Base-by-base conservation (phyloP, 768 basidiomycete genomes). In the Hebeloma cylindrosporum region DNA sequence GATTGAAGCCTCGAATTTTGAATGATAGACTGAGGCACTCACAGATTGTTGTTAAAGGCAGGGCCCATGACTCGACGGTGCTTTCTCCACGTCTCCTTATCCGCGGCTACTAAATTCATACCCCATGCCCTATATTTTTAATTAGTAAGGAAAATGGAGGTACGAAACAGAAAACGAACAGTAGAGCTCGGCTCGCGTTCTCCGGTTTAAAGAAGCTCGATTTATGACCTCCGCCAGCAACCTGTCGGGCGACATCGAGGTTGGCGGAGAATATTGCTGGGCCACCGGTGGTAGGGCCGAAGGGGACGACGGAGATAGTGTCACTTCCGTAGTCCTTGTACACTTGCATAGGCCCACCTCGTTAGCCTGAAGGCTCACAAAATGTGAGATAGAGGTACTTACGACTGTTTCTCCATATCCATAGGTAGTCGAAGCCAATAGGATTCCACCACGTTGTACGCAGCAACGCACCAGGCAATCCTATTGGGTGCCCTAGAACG, bases 371-470 rank as follows among this genome's bases (percentile, higher is more conserved):
- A 14, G 6, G 30, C 11, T 10, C 14, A n/a, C 26, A 5, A 23
- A 7, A 39, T 5, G 37, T 27, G 13, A 31, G 7, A 16, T 21
- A 6, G 23, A 32, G 14, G 21, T n/a, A 52, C 70, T 36, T 44
- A 71, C 74, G 51, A 5, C 53, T 55, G 10, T 51, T 45, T n/a
- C 72, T 60, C 59, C 67, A 61, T 7, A 35, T 43, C 74, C 74
- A 78, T 4, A 59, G 41, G 37, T 63, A 68, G 22, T 48, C 50
- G 7, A 65, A 26, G 2, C 70, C 69, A 4, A n/a, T n/a, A n/a
- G 68, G 66, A 46, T 73, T 75, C 71, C 70, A 75, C 70, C 69
- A 72, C 1, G 56, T 61, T 9, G 66, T 68, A 14, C 72, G 72
- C 0, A 74, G 39, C 1, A 67, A 2, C 1, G 60, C 61, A 16